A percentile compares a stretch with the other conserved stretches of the same genome.
phyloP scores from a whole-genome alignment of 106 monocot genomes.

The Allium cepa region DNA sequence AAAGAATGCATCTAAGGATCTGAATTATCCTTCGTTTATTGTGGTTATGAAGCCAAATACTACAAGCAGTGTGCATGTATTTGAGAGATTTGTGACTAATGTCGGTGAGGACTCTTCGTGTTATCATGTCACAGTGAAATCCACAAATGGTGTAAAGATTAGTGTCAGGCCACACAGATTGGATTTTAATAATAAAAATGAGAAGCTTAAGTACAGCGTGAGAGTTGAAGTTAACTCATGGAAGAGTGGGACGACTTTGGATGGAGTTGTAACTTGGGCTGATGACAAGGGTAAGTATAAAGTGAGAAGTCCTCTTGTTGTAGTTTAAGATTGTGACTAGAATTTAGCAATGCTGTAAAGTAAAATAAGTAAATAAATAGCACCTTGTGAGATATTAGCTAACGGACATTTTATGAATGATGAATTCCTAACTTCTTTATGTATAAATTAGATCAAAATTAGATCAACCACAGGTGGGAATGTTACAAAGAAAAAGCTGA shows the following conservation, averaged over 20 bases:
- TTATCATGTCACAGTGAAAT: neutral
- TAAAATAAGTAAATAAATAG: no score
- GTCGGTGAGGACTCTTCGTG: neutral
- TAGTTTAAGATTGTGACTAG: no score
- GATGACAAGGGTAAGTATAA: conserved; percentile 1
- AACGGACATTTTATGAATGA: no score
- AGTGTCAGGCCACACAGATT: neutral
- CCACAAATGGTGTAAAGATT: neutral
- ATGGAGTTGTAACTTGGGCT: neutral
- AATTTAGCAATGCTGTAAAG: no score
- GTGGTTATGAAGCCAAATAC: conserved; percentile 6
- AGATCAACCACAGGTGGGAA: no score
- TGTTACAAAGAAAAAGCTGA: no score
- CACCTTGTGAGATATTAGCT: no score
- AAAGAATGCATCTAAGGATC: conserved; percentile 16
- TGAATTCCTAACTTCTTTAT: no score
- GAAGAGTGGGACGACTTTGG: neutral
- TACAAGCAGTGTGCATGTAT: neutral
- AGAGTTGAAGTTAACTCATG: neutral
- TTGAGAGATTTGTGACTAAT: neutral
- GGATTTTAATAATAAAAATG: neutral
- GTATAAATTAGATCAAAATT: no score
- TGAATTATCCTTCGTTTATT: conserved; percentile 70
- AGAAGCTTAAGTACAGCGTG: neutral
- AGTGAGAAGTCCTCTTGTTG: neutral